Percentiles rank a stretch among this genome's conserved stretches.
Evolutionary conservation across 2,329 filamentous ascomycete genomes (phyloP).

Genomic region (Diaporthe citriasiana): DNA sequence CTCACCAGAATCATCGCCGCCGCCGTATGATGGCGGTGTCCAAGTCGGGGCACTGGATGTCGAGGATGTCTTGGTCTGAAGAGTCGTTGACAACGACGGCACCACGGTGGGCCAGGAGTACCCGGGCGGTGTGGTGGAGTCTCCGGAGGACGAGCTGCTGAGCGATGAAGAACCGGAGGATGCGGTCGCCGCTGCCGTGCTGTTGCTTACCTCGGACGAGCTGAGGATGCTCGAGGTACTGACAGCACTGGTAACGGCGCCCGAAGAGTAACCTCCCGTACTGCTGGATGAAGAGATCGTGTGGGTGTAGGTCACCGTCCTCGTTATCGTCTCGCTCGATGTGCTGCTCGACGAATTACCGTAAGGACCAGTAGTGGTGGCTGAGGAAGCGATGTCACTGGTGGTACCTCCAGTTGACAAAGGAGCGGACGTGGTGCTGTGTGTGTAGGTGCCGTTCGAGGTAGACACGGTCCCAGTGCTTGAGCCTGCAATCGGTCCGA

Average conservation of each 20-base stretch:
- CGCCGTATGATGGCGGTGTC: constrained; percentile 35
- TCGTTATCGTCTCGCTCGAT: constrained; percentile 1
- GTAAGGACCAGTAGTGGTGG: background rate
- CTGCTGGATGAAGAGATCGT: background rate
- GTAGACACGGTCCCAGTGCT: background rate
- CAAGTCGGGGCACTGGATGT: constrained; percentile 4
- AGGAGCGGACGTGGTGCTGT: constrained; percentile 6
- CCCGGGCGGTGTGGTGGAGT: constrained; percentile 2
- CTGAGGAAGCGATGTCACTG: background rate
- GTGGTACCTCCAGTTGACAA: constrained; percentile 15
- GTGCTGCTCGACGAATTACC: constrained; percentile 17
- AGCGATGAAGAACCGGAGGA: background rate
- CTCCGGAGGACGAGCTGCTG: constrained; percentile 3
- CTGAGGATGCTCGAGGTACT: constrained; percentile 1
- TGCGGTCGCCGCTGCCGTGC: constrained; percentile 16
- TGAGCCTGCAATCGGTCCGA: background rate
- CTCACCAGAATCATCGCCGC: constrained; percentile 4
- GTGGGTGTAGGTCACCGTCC: constrained; percentile 7
- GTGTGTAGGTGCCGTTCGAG: background rate
- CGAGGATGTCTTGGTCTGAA: constrained; percentile 32
- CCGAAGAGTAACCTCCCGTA: background rate
- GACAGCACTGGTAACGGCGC: constrained; percentile 1
- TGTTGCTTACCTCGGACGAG: constrained; percentile 20
- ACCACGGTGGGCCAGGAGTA: constrained; percentile 19
- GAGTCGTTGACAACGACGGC: constrained; percentile 31